Base-by-base conservation (phyloP, 2,329 filamentous ascomycete species). In the Sporothrix brasiliensis region DNA sequence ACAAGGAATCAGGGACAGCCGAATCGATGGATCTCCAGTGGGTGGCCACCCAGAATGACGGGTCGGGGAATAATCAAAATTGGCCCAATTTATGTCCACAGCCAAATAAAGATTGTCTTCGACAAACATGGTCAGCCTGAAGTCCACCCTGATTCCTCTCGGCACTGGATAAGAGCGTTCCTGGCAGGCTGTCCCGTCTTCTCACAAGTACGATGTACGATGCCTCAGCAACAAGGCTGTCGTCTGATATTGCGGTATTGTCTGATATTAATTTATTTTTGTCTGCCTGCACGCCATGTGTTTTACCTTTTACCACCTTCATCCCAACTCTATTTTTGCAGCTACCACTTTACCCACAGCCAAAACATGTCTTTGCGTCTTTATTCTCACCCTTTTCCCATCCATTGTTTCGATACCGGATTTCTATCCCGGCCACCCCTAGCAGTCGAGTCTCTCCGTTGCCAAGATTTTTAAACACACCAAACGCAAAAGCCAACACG, bases 11-110 rank as follows among this genome's bases (percentile, higher is more conserved):
- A 61, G n/a, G 13, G 39, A 61, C 58, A 61, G n/a, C 39, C 39
- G 39, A 11, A 34, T 4, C 39, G 41, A n/a, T 60, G 44, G 2
- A n/a, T 60, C n/a, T 34, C 56, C 56, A 44, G 58, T 44, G 16
- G 44, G 58, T 61, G 39, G 58, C 58, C 58, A 61, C 58, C 58
- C 39, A 75, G 75, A 13, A 74, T 73, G 68, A 54, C 24, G 67
- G 52, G 39, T 27, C 54, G 39, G 30, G 53, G 65, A 67, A 44
- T 67, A 54, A 54, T 44, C 49, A 41, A 67, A 41, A 54, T 41
- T 44, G n/a, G 0, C 13, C 14, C 9, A 50, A 50, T 49, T 14
- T 50, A 65, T 34, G 61, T n/a, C n/a, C 16, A 50, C 47, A 67
- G 24, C 61, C 61, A 60, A 60, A 65, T 50, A 65, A 27, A 19